Evolutionary conservation across 1,139 yeast genomes (phyloP).

Genomic region (Suhomyces terraborum): DNA sequence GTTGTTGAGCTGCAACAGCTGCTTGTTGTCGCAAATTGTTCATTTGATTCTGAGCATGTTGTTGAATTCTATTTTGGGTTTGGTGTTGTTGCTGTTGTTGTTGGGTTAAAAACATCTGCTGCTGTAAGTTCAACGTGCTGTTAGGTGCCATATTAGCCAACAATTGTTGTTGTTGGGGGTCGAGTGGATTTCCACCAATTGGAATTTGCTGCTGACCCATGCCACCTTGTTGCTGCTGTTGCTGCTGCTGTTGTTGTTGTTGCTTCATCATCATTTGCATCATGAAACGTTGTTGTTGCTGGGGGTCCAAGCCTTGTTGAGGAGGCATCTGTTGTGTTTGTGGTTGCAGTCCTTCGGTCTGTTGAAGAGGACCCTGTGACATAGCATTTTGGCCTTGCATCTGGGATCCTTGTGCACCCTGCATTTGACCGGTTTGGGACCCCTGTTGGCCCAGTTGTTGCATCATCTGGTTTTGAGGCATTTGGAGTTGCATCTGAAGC

Average conservation of each 20-base stretch:
- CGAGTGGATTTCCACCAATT: constrained; percentile 19
- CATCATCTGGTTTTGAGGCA: constrained; percentile 14
- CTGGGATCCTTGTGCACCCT: constrained; percentile 11
- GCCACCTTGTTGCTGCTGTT: constrained; percentile 19
- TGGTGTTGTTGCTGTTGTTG: constrained; percentile 17
- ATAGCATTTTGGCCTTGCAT: constrained; percentile 13
- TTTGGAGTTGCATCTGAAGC: constrained; percentile 16
- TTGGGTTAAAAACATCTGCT: constrained; percentile 29
- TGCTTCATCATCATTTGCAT: constrained; percentile 31
- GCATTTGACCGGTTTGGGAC: constrained; percentile 8
- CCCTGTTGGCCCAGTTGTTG: constrained; percentile 16
- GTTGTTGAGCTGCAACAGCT: constrained; percentile 36
- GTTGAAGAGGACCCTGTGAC: constrained; percentile 4
- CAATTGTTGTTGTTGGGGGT: constrained; percentile 22
- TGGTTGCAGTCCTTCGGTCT: constrained; percentile 4
- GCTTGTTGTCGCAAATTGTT: constrained; percentile 53
- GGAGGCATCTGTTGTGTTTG: constrained; percentile 15
- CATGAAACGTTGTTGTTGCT: constrained; percentile 25
- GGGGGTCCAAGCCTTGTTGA: constrained; percentile 17
- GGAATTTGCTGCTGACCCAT: constrained; percentile 21
- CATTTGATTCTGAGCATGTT: constrained; percentile 56
- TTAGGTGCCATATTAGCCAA: constrained; percentile 11
- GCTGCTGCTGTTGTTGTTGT: constrained; percentile 24
- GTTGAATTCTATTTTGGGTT: constrained; percentile 43
- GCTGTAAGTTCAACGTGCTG: constrained; percentile 23